Evolutionary conservation across 2,329 filamentous ascomycete genomes (phyloP).

Genomic region (Curvularia spicifera): DNA sequence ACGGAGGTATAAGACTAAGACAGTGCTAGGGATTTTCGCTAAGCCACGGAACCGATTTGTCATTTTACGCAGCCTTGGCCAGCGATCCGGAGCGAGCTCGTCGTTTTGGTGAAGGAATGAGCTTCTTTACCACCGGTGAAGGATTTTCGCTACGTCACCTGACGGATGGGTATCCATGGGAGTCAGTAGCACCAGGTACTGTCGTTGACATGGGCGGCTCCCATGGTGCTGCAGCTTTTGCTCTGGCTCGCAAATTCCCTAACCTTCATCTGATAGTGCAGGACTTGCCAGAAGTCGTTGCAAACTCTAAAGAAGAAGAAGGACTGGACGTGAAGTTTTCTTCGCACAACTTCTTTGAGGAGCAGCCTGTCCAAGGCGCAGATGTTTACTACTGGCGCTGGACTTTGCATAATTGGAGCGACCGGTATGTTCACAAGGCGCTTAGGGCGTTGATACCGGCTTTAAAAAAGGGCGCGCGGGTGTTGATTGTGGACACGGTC

Average conservation of each 20-base stretch:
- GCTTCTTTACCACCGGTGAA: constrained; percentile 13
- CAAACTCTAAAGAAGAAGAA: constrained; percentile 12
- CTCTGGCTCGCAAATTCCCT: constrained; percentile 20
- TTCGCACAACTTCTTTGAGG: constrained; percentile 29
- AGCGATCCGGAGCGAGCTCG: constrained; percentile 6
- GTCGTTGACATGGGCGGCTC: constrained; percentile 32
- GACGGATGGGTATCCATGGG: constrained; percentile 8
- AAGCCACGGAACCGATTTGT: constrained; percentile 18
- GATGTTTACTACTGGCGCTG: constrained; percentile 49
- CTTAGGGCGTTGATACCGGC: constrained; percentile 26
- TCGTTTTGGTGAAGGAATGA: constrained; percentile 23
- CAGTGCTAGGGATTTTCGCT: constrained; percentile 2
- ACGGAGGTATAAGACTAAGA: neutral
- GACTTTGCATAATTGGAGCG: constrained; percentile 52
- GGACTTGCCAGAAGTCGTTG: constrained; percentile 24
- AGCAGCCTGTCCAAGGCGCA: constrained; percentile 32
- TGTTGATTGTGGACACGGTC: constrained; percentile 26
- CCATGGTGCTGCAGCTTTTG: constrained; percentile 22
- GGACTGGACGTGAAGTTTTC: constrained; percentile 21
- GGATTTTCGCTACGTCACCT: constrained; percentile 2
- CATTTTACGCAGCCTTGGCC: constrained; percentile 23
- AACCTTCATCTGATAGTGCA: constrained; percentile 26
- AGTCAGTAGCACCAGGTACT: constrained; percentile 16
- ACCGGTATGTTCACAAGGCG: constrained; percentile 34
- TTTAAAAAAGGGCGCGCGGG: constrained; percentile 27